Conservation (phyloP, 257 asterid genomes). For the Solanum corneliomulleri region DNA sequence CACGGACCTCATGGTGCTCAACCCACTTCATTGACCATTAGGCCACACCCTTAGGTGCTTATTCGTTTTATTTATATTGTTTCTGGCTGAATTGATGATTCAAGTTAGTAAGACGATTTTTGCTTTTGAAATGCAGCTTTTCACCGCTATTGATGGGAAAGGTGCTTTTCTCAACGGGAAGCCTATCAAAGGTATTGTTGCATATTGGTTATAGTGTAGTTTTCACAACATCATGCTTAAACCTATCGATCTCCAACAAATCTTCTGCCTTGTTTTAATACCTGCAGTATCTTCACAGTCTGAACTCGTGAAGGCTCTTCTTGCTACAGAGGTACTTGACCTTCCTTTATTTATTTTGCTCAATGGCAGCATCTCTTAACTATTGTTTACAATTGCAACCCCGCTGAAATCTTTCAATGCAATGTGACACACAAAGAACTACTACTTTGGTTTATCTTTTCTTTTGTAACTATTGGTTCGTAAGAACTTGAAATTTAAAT, state of each 20-base stretch:
- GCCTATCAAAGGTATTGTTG: conserved; percentile 45
- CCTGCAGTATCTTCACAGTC: conserved; percentile 68
- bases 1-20: background rate
- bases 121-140: conserved; percentile 43
- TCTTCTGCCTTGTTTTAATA: background rate
- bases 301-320: conserved; percentile 79
- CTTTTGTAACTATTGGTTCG: background rate
- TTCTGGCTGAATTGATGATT: background rate
- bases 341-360: background rate
- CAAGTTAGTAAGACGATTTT: background rate
- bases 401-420: background rate
- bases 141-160: conserved; percentile 54
- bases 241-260: background rate
- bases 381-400: background rate
- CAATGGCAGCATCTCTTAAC: background rate
- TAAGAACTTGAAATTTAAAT: background rate
- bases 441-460: background rate
- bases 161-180: conserved; percentile 78
- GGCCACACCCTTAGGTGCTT: background rate
- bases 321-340: conserved; percentile 62
- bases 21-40: background rate
- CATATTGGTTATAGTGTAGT: background rate
- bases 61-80: background rate
- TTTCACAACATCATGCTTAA: background rate
- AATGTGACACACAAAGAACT: background rate